These are phyloP conservation scores for Micractinium conductrix DNA, from an alignment of 139 green algal species.

Conservation along the genomic window DNA sequence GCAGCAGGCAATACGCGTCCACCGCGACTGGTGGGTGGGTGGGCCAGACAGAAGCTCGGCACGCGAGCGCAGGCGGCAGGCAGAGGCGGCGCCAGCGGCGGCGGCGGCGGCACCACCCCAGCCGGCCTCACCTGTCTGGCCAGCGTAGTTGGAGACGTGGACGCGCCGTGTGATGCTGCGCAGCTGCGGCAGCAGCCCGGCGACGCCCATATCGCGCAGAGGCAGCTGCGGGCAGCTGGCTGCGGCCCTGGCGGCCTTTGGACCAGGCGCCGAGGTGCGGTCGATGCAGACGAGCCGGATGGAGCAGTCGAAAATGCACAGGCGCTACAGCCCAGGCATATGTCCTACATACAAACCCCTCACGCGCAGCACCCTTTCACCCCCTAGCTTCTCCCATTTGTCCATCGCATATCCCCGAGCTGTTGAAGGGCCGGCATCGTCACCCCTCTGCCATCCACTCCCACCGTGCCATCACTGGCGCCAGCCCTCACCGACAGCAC, in stretches of 20 bases:
- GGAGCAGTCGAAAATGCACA: no score
- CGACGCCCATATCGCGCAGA: conserved; percentile 82
- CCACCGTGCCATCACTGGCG: neutral
- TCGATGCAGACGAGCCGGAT: no score
- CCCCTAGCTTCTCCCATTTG: no score
- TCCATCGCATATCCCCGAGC: no score
- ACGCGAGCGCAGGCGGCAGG: neutral
- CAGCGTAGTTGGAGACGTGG: conserved; percentile 81
- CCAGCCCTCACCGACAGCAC: neutral
- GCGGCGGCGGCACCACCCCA: neutral
- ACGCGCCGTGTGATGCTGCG: conserved; percentile 65
- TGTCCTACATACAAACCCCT: no score
- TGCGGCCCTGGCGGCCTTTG: no score
- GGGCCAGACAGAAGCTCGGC: neutral
- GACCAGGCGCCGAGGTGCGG: no score
- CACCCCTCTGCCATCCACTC: neutral
- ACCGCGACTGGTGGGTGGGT: conserved; percentile 72
- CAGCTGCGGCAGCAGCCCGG: conserved; percentile 82
- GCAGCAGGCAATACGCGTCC: conserved; percentile 95
- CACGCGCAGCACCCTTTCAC: no score
- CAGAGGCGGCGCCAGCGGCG: neutral
- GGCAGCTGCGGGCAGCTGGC: neutral
- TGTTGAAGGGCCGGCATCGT: no score
- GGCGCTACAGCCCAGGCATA: no score
- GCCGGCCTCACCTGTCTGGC: conserved; percentile 50